Evolutionary conservation across 176 grass and related monocot species (phyloP).

Genomic region (Elaeis guineensis): DNA sequence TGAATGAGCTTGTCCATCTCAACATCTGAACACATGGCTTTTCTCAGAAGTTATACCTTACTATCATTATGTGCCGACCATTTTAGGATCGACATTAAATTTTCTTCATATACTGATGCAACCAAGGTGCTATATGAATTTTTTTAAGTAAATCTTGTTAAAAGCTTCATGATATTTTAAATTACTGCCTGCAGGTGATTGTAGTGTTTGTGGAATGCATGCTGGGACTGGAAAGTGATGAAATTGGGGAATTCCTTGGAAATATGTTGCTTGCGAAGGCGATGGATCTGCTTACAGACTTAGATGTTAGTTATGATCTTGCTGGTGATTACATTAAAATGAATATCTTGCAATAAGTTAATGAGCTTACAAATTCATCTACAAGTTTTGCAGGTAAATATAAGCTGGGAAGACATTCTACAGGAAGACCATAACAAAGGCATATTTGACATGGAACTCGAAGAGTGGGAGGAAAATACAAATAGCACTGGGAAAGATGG

Average conservation of each 20-base stretch:
- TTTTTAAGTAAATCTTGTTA: no score
- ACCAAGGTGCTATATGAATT: no score
- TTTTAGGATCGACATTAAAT: no score
- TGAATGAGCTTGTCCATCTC: no score
- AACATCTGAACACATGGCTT: no score
- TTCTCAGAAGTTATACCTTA: no score
- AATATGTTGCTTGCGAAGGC: slow-evolving; percentile 58
- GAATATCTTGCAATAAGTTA: slow-evolving; percentile 10
- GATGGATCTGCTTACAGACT: slow-evolving; percentile 69
- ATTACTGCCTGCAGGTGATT: slow-evolving; percentile 38
- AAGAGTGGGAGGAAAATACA: slow-evolving; percentile 53
- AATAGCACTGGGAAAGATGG: slow-evolving; percentile 34
- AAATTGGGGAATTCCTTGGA: slow-evolving; percentile 64
- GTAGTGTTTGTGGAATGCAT: slow-evolving; percentile 64
- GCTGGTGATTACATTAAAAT: slow-evolving; percentile 5
- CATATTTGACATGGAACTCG: slow-evolving; percentile 93
- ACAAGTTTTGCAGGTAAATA: slow-evolving; percentile 57
- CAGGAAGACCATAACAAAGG: slow-evolving; percentile 71
- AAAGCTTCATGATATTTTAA: no score
- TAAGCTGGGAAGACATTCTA: slow-evolving; percentile 76
- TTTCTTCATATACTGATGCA: no score
- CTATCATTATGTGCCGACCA: no score
- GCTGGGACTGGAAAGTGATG: slow-evolving; percentile 55
- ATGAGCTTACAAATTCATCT: slow-evolving; percentile 20
- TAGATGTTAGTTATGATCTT: slow-evolving; percentile 56